Evolutionary conservation across 441 rosid genomes (phyloP).

Genomic region (Viola pubescens): DNA sequence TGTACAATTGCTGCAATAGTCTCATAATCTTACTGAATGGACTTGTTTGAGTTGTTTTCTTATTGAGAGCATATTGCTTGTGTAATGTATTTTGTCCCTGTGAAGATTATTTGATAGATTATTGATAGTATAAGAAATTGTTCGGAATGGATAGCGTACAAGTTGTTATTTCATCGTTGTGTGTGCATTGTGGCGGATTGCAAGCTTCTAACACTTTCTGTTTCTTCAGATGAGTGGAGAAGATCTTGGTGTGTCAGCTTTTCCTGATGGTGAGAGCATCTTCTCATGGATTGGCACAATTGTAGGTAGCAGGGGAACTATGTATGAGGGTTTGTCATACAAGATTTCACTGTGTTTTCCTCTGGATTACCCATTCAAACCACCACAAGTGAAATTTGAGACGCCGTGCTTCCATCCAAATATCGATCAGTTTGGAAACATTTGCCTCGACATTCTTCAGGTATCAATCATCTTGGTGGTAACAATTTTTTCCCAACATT

Average conservation of each 20-base stretch:
- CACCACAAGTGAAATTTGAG: slow-evolving; percentile 60
- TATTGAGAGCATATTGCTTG: too few species aligned
- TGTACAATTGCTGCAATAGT: too few species aligned
- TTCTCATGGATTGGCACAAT: slow-evolving; percentile 58
- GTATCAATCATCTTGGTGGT: slow-evolving; percentile 21
- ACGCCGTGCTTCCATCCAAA: slow-evolving; percentile 63
- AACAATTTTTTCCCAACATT: not conserved
- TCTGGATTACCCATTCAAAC: slow-evolving; percentile 58
- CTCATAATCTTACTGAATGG: too few species aligned
- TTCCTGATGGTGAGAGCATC: slow-evolving; percentile 56
- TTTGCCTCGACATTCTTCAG: slow-evolving; percentile 71
- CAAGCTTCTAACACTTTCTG: not conserved
- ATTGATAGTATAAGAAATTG: too few species aligned
- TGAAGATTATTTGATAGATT: too few species aligned
- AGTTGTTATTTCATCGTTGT: too few species aligned
- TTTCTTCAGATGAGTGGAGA: slow-evolving; percentile 43
- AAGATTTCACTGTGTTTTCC: slow-evolving; percentile 54
- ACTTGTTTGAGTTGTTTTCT: too few species aligned
- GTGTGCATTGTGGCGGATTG: not conserved
- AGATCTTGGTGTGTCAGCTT: slow-evolving; percentile 53
- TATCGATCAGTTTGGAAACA: slow-evolving; percentile 60
- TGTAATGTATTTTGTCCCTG: too few species aligned
- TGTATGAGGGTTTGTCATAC: slow-evolving; percentile 50
- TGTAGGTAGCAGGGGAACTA: slow-evolving; percentile 52
- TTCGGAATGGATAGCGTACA: too few species aligned